Conservation (phyloP, 139 green algal species). For the Astrephomene gubernaculifera region DNA sequence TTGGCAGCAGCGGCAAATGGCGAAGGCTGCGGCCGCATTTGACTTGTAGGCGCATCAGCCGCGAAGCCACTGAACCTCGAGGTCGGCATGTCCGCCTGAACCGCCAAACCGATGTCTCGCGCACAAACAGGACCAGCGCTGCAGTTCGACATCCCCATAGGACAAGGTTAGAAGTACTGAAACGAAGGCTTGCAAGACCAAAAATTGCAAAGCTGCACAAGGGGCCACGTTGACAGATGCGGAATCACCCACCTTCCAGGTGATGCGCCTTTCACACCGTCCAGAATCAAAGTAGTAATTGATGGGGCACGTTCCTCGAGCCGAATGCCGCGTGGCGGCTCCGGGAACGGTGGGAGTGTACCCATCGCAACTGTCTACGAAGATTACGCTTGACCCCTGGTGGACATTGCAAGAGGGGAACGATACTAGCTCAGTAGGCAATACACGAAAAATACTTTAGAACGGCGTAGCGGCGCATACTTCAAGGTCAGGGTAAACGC, state of each 20-base stretch:
- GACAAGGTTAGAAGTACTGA: not conserved
- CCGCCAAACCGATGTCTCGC: not conserved
- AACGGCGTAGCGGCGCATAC: no score
- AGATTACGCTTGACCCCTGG: no score
- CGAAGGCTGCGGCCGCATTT: not conserved
- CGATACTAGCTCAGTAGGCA: no score
- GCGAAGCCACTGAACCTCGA: constrained; percentile 24
- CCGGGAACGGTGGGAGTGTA: constrained; percentile 6
- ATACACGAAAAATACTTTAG: no score
- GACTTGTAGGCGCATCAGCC: not conserved
- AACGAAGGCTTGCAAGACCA: no score
- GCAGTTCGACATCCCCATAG: not conserved
- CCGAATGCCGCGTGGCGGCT: constrained; percentile 11
- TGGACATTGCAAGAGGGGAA: no score
- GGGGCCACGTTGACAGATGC: not conserved
- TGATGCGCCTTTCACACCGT: not conserved
- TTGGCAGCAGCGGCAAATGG: not conserved
- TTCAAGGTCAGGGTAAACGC: no score
- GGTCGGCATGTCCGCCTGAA: not conserved
- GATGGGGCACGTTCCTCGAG: constrained; percentile 33
- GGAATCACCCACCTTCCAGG: not conserved
- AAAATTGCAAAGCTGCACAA: no score
- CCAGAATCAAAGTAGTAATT: constrained; percentile 13
- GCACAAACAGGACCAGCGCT: not conserved
- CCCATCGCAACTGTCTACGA: constrained; percentile 24